Evolutionary conservation across 208 protist species (phyloP).

Genomic region (Novymonas esmeraldas): DNA sequence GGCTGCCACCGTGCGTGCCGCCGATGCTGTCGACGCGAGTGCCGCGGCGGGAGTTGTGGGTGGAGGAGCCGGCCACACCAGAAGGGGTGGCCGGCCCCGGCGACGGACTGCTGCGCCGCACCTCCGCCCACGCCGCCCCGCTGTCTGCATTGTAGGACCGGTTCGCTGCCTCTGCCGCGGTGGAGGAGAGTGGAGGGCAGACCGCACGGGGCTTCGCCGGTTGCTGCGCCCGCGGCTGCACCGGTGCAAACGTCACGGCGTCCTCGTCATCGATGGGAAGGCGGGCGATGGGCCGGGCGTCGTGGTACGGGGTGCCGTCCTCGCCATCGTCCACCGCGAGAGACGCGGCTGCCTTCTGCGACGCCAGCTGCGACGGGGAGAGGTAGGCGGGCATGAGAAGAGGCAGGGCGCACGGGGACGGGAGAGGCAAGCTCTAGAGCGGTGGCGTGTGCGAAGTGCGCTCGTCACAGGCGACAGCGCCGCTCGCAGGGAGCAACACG

Average conservation of each 20-base stretch:
- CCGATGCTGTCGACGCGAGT: conserved; percentile 3
- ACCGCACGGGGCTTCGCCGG: not conserved
- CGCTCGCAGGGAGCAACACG: no score
- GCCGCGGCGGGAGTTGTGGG: not conserved
- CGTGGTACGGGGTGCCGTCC: conserved; percentile 15
- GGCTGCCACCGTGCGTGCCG: not conserved
- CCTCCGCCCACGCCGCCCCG: not conserved
- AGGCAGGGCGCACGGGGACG: not conserved
- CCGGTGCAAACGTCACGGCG: conserved; percentile 3
- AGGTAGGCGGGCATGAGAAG: conserved; percentile 8
- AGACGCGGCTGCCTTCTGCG: conserved; percentile 20
- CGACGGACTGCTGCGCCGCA: not conserved
- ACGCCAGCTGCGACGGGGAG: conserved; percentile 20
- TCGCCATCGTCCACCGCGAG: conserved; percentile 11
- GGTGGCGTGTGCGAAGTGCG: no score
- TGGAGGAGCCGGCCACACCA: not conserved
- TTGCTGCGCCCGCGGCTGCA: not conserved
- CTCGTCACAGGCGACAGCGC: not conserved
- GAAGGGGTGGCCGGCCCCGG: not conserved
- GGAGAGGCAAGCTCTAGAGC: no score
- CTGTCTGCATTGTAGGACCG: not conserved
- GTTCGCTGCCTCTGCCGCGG: not conserved
- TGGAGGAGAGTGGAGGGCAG: conserved; percentile 2
- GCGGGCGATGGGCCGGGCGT: conserved; percentile 13
- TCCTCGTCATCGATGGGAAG: conserved; percentile 19